phyloP scores from a whole-genome alignment of 2,329 filamentous ascomycete species.

The Xylaria sp. region DNA sequence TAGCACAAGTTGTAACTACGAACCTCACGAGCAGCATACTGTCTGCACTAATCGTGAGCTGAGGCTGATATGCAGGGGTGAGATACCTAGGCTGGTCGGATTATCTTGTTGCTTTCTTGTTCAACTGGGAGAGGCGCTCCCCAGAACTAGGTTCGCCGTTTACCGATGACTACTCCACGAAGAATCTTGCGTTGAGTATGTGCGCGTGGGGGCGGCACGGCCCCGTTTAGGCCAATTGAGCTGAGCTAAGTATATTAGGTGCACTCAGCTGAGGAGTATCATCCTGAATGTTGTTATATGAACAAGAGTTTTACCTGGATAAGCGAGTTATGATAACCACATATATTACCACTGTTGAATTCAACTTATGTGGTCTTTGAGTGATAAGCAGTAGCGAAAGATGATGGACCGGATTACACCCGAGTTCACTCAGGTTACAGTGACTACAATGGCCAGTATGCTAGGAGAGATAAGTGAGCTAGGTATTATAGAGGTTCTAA shows the following conservation, averaged over 20 bases:
- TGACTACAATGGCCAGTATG: no score
- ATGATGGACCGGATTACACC: no score
- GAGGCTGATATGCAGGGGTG: constrained; percentile 19
- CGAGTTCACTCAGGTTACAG: no score
- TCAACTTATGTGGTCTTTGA: no score
- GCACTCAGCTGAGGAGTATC: background rate
- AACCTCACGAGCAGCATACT: background rate
- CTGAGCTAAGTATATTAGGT: background rate
- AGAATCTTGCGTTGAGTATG: background rate
- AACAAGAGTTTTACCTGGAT: no score
- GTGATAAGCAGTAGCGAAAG: no score
- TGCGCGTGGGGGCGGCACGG: background rate
- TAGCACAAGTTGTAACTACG: background rate
- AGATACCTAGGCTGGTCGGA: constrained; percentile 2
- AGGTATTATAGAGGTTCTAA: no score
- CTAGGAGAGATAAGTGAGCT: no score
- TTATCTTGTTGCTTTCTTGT: background rate
- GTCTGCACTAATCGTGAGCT: constrained; percentile 2
- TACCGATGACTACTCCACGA: background rate
- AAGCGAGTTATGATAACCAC: no score
- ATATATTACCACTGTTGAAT: no score
- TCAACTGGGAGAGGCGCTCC: background rate
- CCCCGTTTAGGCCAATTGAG: no score
- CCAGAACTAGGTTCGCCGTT: background rate
- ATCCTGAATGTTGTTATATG: no score